Percentiles rank a stretch among this genome's conserved stretches.
Evolutionary conservation across 2,329 filamentous ascomycete genomes (phyloP).

Genomic region (Tothia fuscella): DNA sequence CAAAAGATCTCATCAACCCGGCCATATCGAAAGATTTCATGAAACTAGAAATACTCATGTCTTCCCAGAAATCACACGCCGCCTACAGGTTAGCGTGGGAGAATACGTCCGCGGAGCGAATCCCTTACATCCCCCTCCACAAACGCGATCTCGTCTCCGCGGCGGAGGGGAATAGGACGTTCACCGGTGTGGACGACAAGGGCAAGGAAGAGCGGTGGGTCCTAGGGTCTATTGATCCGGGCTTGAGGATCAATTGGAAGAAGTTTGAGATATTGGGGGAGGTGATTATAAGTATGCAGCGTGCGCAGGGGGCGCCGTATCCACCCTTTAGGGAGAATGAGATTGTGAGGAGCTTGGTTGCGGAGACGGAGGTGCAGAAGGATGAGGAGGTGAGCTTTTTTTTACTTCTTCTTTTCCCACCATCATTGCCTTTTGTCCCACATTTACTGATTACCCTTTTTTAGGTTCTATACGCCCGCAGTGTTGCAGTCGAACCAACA

Average conservation of each 20-base stretch:
- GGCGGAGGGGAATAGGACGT: conserved; percentile 83
- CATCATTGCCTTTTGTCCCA: too few relatives aligned
- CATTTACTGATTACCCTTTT: neutral
- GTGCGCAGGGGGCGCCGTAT: conserved; percentile 78
- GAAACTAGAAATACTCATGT: conserved; percentile 82
- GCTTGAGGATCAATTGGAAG: conserved; percentile 72
- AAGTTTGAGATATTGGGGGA: conserved; percentile 97
- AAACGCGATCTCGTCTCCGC: conserved; percentile 82
- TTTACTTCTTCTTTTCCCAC: neutral
- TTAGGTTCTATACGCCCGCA: conserved; percentile 3
- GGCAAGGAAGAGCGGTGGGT: conserved; percentile 11
- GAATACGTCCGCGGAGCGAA: conserved; percentile 78
- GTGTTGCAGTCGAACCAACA: conserved; percentile 7
- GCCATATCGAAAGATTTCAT: conserved; percentile 74
- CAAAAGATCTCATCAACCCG: conserved; percentile 59
- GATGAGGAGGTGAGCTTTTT: conserved; percentile 68
- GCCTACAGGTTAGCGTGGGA: conserved; percentile 97
- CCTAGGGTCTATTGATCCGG: conserved; percentile 27
- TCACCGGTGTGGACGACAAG: conserved; percentile 47
- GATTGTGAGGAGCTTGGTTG: conserved; percentile 57
- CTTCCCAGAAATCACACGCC: conserved; percentile 81
- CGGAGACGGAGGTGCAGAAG: conserved; percentile 69
- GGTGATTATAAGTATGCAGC: conserved; percentile 79
- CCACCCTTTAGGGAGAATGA: conserved; percentile 59
- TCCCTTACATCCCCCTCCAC: conserved; percentile 86